Percentiles rank a stretch among this genome's conserved stretches.
Conservation (phyloP, 331 rosid genomes). For the Malus hybrid region DNA sequence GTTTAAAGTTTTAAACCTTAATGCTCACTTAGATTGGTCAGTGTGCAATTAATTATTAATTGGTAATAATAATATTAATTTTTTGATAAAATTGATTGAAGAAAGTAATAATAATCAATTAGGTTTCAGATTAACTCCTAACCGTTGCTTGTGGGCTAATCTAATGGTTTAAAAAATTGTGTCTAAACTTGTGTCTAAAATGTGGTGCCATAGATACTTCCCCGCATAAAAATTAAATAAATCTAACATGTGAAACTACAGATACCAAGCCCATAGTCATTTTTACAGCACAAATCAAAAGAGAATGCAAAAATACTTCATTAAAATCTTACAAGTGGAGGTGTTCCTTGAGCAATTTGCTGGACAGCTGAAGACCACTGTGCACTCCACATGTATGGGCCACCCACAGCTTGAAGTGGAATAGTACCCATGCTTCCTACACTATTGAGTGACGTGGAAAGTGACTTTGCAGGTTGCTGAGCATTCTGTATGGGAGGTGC, state of each 20-base stretch:
- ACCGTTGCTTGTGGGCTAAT: too few species aligned
- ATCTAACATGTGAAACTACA: background rate
- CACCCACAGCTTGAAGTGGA: slow-evolving; percentile 90
- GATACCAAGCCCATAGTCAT: background rate
- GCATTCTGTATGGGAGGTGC: slow-evolving; percentile 86
- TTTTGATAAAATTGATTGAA: too few species aligned
- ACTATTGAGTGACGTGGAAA: slow-evolving; percentile 73
- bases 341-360: slow-evolving; percentile 90
- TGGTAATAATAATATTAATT: too few species aligned
- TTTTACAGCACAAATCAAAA: background rate
- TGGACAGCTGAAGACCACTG: slow-evolving; percentile 89
- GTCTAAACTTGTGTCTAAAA: too few species aligned
- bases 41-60: too few species aligned
- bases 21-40: too few species aligned
- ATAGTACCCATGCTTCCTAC: slow-evolving; percentile 72
- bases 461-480: slow-evolving; percentile 54
- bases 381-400: slow-evolving; percentile 93
- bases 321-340: slow-evolving; percentile 81
- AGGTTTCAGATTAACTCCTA: too few species aligned
- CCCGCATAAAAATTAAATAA: background rate
- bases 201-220: too few species aligned
- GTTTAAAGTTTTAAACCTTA: too few species aligned
- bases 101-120: too few species aligned
- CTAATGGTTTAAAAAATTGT: too few species aligned
- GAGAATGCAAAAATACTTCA: background rate